These are phyloP conservation scores for Gillenia trifoliata DNA, from an alignment of 306 rosid genomes.

Conservation along the genomic window DNA sequence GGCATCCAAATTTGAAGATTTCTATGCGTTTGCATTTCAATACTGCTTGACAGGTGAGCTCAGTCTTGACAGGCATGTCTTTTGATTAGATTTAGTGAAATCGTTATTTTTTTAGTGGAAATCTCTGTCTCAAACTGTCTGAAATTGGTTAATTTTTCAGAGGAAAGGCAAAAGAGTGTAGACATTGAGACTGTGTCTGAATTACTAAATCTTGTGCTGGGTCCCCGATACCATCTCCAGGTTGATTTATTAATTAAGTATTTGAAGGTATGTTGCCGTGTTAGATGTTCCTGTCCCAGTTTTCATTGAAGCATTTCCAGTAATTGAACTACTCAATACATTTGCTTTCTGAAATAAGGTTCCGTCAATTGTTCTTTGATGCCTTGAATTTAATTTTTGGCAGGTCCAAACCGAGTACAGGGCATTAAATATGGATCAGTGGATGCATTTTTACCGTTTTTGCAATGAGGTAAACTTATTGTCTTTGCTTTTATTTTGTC, in stretches of 20 bases:
- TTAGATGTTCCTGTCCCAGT: not conserved
- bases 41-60: constrained; percentile 59
- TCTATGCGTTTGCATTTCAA: constrained; percentile 50
- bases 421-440: constrained; percentile 57
- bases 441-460: constrained; percentile 52
- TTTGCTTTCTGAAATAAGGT: not conserved
- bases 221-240: constrained; percentile 38
- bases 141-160: constrained; percentile 34
- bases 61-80: not conserved
- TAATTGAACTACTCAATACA: not conserved
- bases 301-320: not conserved
- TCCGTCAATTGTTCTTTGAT: not conserved
- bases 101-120: not conserved
- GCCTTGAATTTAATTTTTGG: constrained; percentile 5
- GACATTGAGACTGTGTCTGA: constrained; percentile 56
- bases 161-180: constrained; percentile 58
- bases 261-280: constrained; percentile 44
- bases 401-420: constrained; percentile 60
- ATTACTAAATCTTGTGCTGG: constrained; percentile 49
- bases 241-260: constrained; percentile 43
- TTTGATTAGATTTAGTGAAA: not conserved
- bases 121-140: not conserved
- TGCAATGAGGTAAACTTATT: constrained; percentile 46
- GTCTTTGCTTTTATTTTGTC: not conserved
- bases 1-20: constrained; percentile 46